Conservation (phyloP, 345 rosid species). For the Eucalyptus polybractea region DNA sequence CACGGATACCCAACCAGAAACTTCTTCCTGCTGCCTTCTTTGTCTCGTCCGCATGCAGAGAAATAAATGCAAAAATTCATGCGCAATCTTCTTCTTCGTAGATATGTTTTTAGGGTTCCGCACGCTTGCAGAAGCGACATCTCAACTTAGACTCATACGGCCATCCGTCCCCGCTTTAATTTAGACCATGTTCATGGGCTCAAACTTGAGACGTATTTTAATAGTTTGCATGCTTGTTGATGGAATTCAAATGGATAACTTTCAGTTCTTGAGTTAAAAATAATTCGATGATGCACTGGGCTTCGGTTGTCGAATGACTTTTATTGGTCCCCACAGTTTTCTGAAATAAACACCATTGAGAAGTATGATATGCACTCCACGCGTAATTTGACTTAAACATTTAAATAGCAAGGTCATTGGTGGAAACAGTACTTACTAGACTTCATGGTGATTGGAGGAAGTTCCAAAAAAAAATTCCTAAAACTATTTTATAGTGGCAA, state of each 20-base stretch:
- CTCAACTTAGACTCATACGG: no score
- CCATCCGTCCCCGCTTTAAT: no score
- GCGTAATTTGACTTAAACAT: not conserved
- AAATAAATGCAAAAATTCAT: no score
- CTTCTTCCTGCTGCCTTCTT: no score
- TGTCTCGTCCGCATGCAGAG: no score
- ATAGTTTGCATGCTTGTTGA: not conserved
- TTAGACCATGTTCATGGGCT: no score
- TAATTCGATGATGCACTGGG: accelerated
- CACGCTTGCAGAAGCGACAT: no score
- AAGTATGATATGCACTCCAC: not conserved
- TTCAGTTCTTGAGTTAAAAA: not conserved
- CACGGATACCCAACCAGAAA: no score
- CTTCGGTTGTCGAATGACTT: not conserved
- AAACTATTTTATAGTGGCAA: accelerated
- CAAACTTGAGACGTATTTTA: no score
- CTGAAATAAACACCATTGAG: not conserved
- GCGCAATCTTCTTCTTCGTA: no score
- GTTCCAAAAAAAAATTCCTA: not conserved
- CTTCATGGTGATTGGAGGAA: not conserved
- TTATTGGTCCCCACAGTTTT: not conserved
- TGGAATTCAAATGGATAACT: not conserved
- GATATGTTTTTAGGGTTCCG: no score
- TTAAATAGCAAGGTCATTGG: not conserved
- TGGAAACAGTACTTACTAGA: not conserved